Percentiles rank a stretch among this genome's conserved stretches.
Evolutionary conservation across 176 grass and related monocot genomes (phyloP).

Genomic region (Musa schizocarpa): DNA sequence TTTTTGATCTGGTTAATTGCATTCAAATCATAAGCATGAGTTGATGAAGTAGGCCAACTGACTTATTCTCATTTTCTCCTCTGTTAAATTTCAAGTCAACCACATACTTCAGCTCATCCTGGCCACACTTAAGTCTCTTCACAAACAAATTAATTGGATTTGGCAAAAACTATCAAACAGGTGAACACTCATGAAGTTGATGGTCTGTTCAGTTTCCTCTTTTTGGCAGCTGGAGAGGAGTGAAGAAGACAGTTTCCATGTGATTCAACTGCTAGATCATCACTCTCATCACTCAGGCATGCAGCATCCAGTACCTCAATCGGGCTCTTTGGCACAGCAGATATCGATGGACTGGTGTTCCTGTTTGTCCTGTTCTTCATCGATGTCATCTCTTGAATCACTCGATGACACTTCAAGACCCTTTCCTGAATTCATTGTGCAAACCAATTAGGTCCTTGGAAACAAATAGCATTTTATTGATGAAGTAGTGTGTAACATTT

Average conservation of each 20-base stretch:
- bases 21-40: no score
- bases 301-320: constrained; percentile 52
- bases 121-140: background rate
- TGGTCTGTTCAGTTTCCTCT: constrained; percentile 40
- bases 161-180: background rate
- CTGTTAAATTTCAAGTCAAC: no score
- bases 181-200: constrained; percentile 15
- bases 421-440: constrained; percentile 31
- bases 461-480: background rate
- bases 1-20: no score
- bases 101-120: no score
- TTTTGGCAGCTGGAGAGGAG: constrained; percentile 48
- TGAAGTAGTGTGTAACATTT: background rate
- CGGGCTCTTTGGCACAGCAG: constrained; percentile 44
- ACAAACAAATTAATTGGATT: background rate
- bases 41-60: no score
- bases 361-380: constrained; percentile 35
- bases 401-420: constrained; percentile 48
- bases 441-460: background rate
- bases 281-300: constrained; percentile 41
- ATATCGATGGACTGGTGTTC: constrained; percentile 17
- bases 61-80: no score
- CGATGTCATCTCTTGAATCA: constrained; percentile 41
- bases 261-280: constrained; percentile 33
- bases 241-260: constrained; percentile 29